Percentiles rank a stretch among this genome's conserved stretches.
These are phyloP conservation scores for Dipteronia sinensis DNA, from an alignment of 345 rosid species.

Conservation along the genomic window DNA sequence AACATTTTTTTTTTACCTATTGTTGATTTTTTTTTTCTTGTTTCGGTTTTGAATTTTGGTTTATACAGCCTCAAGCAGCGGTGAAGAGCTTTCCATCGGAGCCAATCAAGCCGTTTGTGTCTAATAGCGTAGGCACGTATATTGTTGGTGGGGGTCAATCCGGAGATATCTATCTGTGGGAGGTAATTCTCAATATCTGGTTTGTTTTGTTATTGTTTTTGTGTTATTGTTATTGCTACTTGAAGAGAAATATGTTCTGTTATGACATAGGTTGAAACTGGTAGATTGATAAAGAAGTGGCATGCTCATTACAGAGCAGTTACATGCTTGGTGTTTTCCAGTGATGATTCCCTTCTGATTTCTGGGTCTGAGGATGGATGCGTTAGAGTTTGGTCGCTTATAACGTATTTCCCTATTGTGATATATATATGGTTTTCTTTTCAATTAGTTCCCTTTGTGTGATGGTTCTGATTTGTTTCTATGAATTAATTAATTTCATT, in stretches of 20 bases:
- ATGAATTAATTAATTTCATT: not conserved
- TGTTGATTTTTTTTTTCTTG: not conserved
- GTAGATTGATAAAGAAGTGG: constrained; percentile 80
- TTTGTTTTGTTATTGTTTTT: not conserved
- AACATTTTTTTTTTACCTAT: not conserved
- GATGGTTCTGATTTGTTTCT: not conserved
- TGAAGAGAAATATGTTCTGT: not conserved
- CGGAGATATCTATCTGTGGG: constrained; percentile 79
- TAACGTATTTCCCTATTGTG: constrained; percentile 40
- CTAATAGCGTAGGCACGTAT: constrained; percentile 76
- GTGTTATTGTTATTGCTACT: not conserved
- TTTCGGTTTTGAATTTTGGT: not conserved
- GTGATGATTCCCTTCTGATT: constrained; percentile 70
- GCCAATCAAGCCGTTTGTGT: constrained; percentile 62
- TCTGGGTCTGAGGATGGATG: constrained; percentile 87
- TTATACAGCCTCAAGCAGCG: constrained; percentile 70
- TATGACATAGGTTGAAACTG: constrained; percentile 60
- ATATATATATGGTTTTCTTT: not conserved
- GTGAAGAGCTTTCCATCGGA: constrained; percentile 79
- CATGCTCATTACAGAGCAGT: constrained; percentile 74
- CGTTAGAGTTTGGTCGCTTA: constrained; percentile 82
- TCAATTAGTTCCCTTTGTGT: not conserved
- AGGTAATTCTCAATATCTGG: constrained; percentile 39
- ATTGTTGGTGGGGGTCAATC: constrained; percentile 79
- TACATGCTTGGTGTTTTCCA: constrained; percentile 74